Percentiles rank a stretch among this genome's conserved stretches.
These are phyloP conservation scores for Trichoderma harzianum DNA, from an alignment of 2,329 filamentous ascomycete species.

Conservation along the genomic window DNA sequence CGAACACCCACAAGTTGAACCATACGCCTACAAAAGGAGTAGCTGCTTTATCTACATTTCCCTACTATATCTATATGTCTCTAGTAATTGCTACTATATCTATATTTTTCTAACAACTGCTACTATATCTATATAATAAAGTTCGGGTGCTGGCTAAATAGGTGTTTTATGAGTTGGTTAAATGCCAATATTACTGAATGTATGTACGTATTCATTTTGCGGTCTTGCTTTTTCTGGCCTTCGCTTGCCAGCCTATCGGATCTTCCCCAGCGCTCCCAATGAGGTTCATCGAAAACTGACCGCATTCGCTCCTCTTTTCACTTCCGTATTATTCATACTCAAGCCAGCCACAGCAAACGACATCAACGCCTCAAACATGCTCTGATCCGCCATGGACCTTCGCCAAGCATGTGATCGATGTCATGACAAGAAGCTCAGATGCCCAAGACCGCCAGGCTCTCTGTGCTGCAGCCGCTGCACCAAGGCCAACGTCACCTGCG, in stretches of 20 bases:
- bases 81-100: too few species aligned
- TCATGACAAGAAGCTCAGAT: constrained; percentile 46
- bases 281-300: neutral
- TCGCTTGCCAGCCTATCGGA: neutral
- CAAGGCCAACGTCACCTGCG: constrained; percentile 39
- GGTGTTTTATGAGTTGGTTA: too few species aligned
- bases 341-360: neutral
- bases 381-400: constrained; percentile 5
- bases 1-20: too few species aligned
- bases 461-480: constrained; percentile 40
- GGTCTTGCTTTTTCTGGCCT: too few species aligned
- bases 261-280: neutral
- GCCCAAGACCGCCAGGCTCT: constrained; percentile 38
- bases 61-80: too few species aligned
- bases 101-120: too few species aligned
- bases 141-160: too few species aligned
- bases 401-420: constrained; percentile 43
- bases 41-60: too few species aligned
- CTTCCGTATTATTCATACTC: neutral
- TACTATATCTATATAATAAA: too few species aligned
- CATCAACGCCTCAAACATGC: neutral
- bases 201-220: too few species aligned
- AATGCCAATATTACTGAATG: too few species aligned
- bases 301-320: neutral
- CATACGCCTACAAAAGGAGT: too few species aligned